Base-by-base conservation (phyloP, 352 stramenopile species). In the Phytopythium mirpurense region DNA sequence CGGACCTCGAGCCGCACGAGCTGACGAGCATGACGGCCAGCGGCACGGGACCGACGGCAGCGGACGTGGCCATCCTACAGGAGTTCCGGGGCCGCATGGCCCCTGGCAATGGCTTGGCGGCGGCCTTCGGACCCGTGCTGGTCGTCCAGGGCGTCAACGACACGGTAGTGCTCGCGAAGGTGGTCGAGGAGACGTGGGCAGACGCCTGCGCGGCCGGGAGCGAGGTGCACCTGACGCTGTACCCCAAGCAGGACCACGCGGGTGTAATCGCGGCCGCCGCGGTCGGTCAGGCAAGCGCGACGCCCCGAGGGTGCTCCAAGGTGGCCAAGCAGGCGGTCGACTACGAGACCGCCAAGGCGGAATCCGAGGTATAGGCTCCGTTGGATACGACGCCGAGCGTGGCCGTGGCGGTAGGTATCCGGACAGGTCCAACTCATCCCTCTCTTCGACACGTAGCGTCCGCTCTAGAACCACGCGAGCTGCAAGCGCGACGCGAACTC, bases 391-490 rank as follows among this genome's bases (percentile, higher is more conserved):
- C n/a, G n/a, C n/a, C n/a, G n/a, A n/a, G n/a, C n/a, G n/a, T n/a
- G n/a, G n/a, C n/a, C n/a, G n/a, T n/a, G n/a, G n/a, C n/a, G n/a
- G n/a, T n/a, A n/a, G n/a, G n/a, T n/a, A n/a, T n/a, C n/a, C n/a
- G n/a, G n/a, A n/a, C n/a, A n/a, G n/a, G n/a, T n/a, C n/a, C n/a
- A n/a, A n/a, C n/a, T n/a, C n/a, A n/a, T n/a, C n/a, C n/a, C n/a
- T n/a, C n/a, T n/a, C n/a, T n/a, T n/a, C n/a, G n/a, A n/a, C n/a
- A 35, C 43, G 12, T 35, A 27, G 38, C n/a, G n/a, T n/a, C n/a
- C n/a, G n/a, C n/a, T n/a, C 50, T 72, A 84, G 67, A 83, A 87
- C 73, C 73, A 87, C 34, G 55, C 57, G 29, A 78, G 58, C 16
- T 77, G 62, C 11, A 78, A 42, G 14, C 62, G 51, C 24, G 57